Conservation (phyloP, 2,329 filamentous ascomycete genomes). For the Fusarium anthophilum region DNA sequence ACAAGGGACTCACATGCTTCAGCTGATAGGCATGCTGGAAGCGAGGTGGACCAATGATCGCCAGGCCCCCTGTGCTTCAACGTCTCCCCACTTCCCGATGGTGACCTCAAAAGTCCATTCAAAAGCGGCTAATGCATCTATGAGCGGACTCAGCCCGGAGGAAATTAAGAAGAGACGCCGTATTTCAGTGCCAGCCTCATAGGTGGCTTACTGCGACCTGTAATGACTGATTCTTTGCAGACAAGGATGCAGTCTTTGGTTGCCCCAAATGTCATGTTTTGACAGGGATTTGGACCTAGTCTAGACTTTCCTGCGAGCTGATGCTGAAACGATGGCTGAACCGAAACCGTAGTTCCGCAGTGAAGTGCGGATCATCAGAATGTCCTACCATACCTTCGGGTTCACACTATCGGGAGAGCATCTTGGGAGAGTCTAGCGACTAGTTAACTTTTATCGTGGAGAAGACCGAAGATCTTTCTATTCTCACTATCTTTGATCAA, state of each 20-base stretch:
- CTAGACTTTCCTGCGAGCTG: constrained; percentile 29
- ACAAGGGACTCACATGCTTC: constrained; percentile 5
- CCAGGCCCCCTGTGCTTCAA: constrained; percentile 13
- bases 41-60: constrained; percentile 14
- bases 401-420: constrained; percentile 14
- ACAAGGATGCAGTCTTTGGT: constrained; percentile 12
- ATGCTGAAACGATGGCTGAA: constrained; percentile 39
- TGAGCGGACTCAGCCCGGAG: constrained; percentile 6
- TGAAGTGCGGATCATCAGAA: constrained; percentile 13
- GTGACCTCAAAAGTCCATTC: background rate
- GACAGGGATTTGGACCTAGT: constrained; percentile 22
- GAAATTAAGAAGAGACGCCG: constrained; percentile 10
- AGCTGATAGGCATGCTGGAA: constrained; percentile 8
- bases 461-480: constrained; percentile 12
- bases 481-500: background rate
- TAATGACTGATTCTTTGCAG: constrained; percentile 5
- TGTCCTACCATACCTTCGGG: constrained; percentile 34
- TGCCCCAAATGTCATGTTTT: background rate
- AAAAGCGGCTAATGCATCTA: constrained; percentile 3
- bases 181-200: background rate
- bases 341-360: constrained; percentile 12
- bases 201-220: background rate
- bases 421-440: constrained; percentile 19
- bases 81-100: constrained; percentile 12
- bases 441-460: background rate